Base-by-base conservation (phyloP, 2,329 filamentous ascomycete genomes). In the Fusarium heterosporum region DNA sequence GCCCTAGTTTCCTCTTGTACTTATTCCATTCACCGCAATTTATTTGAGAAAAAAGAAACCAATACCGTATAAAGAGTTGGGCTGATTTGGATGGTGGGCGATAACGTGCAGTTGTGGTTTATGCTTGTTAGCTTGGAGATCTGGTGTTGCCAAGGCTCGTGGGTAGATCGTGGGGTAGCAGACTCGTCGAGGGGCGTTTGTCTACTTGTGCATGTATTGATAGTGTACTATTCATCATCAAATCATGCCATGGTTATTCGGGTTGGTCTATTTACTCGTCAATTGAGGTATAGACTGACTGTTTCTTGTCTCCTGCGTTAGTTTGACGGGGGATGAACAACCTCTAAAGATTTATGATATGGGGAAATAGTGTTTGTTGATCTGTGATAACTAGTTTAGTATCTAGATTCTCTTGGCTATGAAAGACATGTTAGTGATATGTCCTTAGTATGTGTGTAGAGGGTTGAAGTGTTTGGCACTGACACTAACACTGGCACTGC, bases 1-100 rank as follows among this genome's bases (percentile, higher is more conserved):
- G 16, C 48, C 32, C 19, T 36, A 32, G 45, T 53, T 36, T 36
- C 9, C 4, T 34, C 14, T n/a, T 26, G 22, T 19, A 25, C 11
- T 10, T 51, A 19, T 4, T 25, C 30, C 22, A 17, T 36, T 45
- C 39, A 61, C 64, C 64, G 40, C 28, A 56, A 53, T 42, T 43
- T 22, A 13, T 11, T 5, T 16, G 16, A 22, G 4, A 12, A n/a
- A 29, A 22, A 22, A 22, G 22, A 22, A 22, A 22, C 4, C 22
- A 22, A 22, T 4, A 22, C 6, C 6, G 22, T 22, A 22, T 22
- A 6, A 22, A n/a, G 34, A 36, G 16, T 4, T 5, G 2, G 29
- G 13, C 13, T 19, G 16, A 13, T 7, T 25, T 22, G 22, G 16
- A 50, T 9, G 41, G 30, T 17, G 8, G n/a, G 8, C 38, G 7